Conservation (phyloP, 1,284 basidiomycete species). For the Pterulicium gracile region DNA sequence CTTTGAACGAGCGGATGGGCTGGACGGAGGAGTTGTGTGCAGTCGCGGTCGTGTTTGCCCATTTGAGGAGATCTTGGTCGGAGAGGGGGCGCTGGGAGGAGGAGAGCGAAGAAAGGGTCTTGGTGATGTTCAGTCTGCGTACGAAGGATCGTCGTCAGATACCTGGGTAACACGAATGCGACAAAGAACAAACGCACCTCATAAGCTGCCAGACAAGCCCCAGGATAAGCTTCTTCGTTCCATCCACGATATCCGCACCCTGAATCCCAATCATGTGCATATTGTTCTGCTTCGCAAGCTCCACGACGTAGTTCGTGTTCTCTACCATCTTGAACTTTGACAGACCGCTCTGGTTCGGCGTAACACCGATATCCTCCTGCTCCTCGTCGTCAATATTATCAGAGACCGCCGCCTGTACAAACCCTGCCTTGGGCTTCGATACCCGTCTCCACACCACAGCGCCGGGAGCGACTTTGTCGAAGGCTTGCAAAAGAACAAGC, state of each 20-base stretch:
- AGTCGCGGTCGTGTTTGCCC: conserved; percentile 90
- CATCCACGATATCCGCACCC: conserved; percentile 95
- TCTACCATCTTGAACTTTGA: conserved; percentile 97
- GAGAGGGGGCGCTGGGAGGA: conserved; percentile 69
- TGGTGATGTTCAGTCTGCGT: conserved; percentile 76
- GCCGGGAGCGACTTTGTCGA: conserved; percentile 91
- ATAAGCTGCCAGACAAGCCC: conserved; percentile 98
- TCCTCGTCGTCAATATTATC: conserved; percentile 39
- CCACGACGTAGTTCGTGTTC: conserved; percentile 95
- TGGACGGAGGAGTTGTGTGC: conserved; percentile 55
- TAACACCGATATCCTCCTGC: conserved; percentile 66
- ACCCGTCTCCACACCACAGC: conserved; percentile 92
- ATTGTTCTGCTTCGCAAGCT: conserved; percentile 84
- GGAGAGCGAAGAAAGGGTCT: conserved; percentile 77
- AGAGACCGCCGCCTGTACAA: conserved; percentile 26
- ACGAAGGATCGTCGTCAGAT: conserved; percentile 4
- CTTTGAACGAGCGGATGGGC: conserved; percentile 88
- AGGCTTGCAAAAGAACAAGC: conserved; percentile 85
- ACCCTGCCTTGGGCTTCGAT: conserved; percentile 78
- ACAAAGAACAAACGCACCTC: conserved; percentile 41
- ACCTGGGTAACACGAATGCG: conserved; percentile 4
- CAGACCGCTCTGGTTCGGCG: conserved; percentile 72
- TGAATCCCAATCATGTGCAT: conserved; percentile 98
- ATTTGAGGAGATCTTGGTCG: conserved; percentile 90
- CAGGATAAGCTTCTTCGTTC: conserved; percentile 81